Evolutionary conservation across 768 basidiomycete species (phyloP).

Genomic region (Suillus plorans): DNA sequence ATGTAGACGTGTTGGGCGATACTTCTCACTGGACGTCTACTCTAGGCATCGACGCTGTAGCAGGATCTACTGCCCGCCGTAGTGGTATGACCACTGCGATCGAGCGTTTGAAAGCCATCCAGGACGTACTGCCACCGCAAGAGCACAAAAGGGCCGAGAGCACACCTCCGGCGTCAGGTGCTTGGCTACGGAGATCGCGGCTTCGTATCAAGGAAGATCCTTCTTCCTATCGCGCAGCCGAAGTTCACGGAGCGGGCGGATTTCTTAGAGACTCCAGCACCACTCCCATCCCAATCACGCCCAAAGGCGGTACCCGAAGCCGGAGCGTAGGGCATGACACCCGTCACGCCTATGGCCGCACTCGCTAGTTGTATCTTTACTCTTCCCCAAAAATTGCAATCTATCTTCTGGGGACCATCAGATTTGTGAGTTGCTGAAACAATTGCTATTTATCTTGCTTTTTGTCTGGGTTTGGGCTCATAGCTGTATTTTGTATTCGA

Average conservation of each 20-base stretch:
- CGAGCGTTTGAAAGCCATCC: conserved; percentile 24
- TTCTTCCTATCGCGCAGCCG: conserved; percentile 8
- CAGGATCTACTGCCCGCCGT: conserved; percentile 20
- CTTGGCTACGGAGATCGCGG: conserved; percentile 20
- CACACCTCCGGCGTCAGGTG: conserved; percentile 26
- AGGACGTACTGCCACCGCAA: conserved; percentile 1
- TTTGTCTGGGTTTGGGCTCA: conserved; percentile 10
- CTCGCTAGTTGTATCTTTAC: conserved; percentile 12
- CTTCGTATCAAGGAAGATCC: conserved; percentile 12
- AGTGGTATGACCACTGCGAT: conserved; percentile 16
- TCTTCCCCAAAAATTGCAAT: background rate
- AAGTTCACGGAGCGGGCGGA: conserved; percentile 9
- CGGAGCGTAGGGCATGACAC: conserved; percentile 27
- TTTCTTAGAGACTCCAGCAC: conserved; percentile 30
- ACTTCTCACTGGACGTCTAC: conserved; percentile 30
- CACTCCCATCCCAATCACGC: conserved; percentile 22
- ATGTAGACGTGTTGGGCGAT: conserved; percentile 23
- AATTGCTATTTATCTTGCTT: conserved; percentile 5
- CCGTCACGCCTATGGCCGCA: conserved; percentile 12
- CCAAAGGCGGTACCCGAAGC: conserved; percentile 24
- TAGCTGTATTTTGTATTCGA: conserved; percentile 13
- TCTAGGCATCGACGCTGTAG: conserved; percentile 16
- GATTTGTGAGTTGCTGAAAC: conserved; percentile 21
- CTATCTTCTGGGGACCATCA: background rate
- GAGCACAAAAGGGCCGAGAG: conserved; percentile 28